Evolutionary conservation across 768 basidiomycete genomes (phyloP).

Genomic region (Macrolepiota fuliginosa): DNA sequence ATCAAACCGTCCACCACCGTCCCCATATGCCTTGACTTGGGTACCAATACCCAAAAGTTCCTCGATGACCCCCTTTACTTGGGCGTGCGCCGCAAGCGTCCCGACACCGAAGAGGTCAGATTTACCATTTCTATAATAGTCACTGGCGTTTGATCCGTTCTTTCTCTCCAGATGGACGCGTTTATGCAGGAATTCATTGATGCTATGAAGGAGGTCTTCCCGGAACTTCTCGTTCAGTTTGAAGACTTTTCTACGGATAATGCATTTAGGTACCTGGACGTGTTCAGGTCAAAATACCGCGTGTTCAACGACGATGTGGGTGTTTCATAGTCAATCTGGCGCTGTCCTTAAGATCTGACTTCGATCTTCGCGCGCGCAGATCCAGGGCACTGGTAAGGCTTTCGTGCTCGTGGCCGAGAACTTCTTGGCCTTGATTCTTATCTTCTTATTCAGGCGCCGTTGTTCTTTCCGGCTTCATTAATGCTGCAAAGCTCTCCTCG

Average conservation of each 20-base stretch:
- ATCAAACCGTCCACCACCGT: slow-evolving; percentile 53
- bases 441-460: slow-evolving; percentile 50
- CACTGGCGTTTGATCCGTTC: neutral
- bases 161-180: slow-evolving; percentile 49
- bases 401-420: neutral
- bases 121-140: neutral
- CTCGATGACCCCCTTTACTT: slow-evolving; percentile 75
- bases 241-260: slow-evolving; percentile 80
- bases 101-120: slow-evolving; percentile 39
- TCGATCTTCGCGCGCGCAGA: slow-evolving; percentile 30
- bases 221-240: slow-evolving; percentile 68
- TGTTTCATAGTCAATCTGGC: slow-evolving; percentile 13
- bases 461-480: slow-evolving; percentile 71
- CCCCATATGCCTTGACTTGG: slow-evolving; percentile 72
- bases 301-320: slow-evolving; percentile 76
- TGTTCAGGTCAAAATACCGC: slow-evolving; percentile 54
- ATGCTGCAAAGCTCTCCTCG: slow-evolving; percentile 63
- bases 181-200: slow-evolving; percentile 81
- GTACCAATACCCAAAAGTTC: slow-evolving; percentile 68
- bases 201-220: slow-evolving; percentile 63
- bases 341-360: slow-evolving; percentile 1
- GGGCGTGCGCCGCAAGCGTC: slow-evolving; percentile 59
- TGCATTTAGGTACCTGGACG: slow-evolving; percentile 70
- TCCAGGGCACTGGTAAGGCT: slow-evolving; percentile 58
- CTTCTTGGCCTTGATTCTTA: slow-evolving; percentile 3